Evolutionary conservation across 2,329 filamentous ascomycete genomes (phyloP).

Genomic region (Botrytis fragariae): DNA sequence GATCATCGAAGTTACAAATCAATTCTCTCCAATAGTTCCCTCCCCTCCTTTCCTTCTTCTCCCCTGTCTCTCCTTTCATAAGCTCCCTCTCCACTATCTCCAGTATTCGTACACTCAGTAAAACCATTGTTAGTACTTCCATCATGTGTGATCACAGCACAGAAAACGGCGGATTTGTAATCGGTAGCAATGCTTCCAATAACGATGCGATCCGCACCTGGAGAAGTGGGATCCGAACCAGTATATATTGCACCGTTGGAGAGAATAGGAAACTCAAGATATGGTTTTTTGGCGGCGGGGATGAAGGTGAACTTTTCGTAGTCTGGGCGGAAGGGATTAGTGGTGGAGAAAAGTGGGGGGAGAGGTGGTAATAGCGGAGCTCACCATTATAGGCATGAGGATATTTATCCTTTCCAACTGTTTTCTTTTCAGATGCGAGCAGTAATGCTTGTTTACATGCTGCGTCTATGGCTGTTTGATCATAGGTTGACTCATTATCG

Average conservation of each 20-base stretch:
- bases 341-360: no score
- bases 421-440: constrained; percentile 32
- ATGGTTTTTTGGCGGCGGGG: constrained; percentile 34
- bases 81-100: constrained; percentile 24
- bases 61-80: constrained; percentile 18
- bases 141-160: constrained; percentile 37
- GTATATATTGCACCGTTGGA: constrained; percentile 27
- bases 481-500: constrained; percentile 32
- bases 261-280: constrained; percentile 39
- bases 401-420: constrained; percentile 35
- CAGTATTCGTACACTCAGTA: constrained; percentile 35
- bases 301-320: constrained; percentile 39
- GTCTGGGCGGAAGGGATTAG: constrained; percentile 22
- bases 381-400: constrained; percentile 38
- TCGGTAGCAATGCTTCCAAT: constrained; percentile 37
- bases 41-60: constrained; percentile 22
- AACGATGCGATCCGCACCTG: constrained; percentile 38
- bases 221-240: constrained; percentile 31
- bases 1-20: constrained; percentile 19
- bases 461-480: constrained; percentile 30
- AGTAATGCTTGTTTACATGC: constrained; percentile 32
- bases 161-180: constrained; percentile 35
- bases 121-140: constrained; percentile 36
- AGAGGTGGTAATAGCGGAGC: no score
- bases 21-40: constrained; percentile 29